Evolutionary conservation across 1,284 basidiomycete genomes (phyloP), one percentile per base, ranked within the genome.

Genomic region (Rhodotorula glutinis): DNA sequence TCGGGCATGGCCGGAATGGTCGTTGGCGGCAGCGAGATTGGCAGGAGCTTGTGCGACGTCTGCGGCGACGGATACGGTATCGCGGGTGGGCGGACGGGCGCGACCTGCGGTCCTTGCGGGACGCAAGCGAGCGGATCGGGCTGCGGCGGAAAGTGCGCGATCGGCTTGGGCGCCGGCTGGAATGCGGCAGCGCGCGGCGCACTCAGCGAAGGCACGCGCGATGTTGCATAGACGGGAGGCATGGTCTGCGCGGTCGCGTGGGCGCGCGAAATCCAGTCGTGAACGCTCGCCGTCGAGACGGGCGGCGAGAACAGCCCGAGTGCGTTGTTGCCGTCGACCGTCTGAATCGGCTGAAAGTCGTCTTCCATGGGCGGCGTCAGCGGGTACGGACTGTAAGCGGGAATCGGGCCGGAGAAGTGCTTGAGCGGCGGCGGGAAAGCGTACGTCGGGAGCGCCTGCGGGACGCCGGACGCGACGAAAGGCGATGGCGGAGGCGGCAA

Each of bases 281-380:
- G 27, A 14, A 21, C 29, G 27, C 27, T 47, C 17, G 30, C 43
- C 53, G 29, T 17, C 33, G 27, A 19, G 23, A 27, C 27, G 14
- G 46, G 46, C n/a, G 56, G 56, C 9, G 27, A 33, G 27, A 30
- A 25, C 29, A 33, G 29, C 11, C 49, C 49, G 43, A 44, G 25
- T 17, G 56, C 43, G 56, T 57, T 57, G 43, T 29, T 57, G n/a
- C 54, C 53, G 30, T 56, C 54, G n/a, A 21, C 4, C 43, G 29
- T 40, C 4, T 44, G 30, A 17, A 29, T 30, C 47, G 46, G 29
- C 38, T 27, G 41, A 11, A 38, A 38, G 19, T 30, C 23, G 41
- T 46, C 25, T 17, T 62, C 60, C 30, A 38, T 46, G 30, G 60
- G 60, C 53, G 60, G 60, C 33, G 60, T 62, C 25, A 62, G 44